phyloP scores from a whole-genome alignment of 176 grass and related monocot species.

The Saccharum spontaneum region DNA sequence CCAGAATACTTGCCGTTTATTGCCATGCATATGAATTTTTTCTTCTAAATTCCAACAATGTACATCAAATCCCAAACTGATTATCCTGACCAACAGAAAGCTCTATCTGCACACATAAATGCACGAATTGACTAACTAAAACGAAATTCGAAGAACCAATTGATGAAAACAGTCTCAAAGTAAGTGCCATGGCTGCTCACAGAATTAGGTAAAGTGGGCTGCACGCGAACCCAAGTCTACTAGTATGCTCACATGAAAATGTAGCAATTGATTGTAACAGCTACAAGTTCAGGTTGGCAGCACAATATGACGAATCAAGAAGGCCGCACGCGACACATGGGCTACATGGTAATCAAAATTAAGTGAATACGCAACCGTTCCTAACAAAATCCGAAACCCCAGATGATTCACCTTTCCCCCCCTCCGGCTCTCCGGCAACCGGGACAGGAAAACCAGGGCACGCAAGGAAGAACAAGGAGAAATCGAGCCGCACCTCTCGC shows the following conservation, averaged over 20 bases:
- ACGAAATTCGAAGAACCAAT: not conserved
- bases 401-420: not conserved
- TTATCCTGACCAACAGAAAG: not conserved
- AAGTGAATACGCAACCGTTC: not conserved
- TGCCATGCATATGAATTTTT: not conserved
- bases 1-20: not conserved
- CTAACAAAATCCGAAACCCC: not conserved
- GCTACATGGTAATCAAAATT: not conserved
- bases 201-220: not conserved
- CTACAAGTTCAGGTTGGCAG: not conserved
- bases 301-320: not conserved
- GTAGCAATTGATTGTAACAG: not conserved
- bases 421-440: not conserved
- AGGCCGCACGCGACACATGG: not conserved
- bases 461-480: not conserved
- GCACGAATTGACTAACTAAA: not conserved
- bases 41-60: not conserved
- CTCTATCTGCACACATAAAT: not conserved
- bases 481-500: conserved; percentile 48
- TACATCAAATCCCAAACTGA: not conserved
- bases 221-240: not conserved
- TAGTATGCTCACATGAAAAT: not conserved
- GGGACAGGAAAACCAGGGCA: not conserved
- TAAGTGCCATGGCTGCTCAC: not conserved
- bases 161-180: not conserved